phyloP scores from a whole-genome alignment of 1,139 yeast genomes.

The Suhomyces atakaporum region DNA sequence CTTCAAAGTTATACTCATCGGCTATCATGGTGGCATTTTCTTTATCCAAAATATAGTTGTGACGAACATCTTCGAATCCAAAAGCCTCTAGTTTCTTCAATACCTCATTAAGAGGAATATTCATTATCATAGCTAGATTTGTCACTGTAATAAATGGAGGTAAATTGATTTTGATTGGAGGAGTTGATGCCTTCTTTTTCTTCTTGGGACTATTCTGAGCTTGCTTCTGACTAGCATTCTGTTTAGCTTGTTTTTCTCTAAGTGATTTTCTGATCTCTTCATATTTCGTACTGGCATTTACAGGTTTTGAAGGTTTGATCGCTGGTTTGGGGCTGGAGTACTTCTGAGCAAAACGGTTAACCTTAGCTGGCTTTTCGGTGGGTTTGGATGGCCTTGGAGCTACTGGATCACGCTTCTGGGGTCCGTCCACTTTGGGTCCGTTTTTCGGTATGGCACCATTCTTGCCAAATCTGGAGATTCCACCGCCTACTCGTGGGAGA shows the following conservation, averaged over 20 bases:
- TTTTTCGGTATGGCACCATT: constrained; percentile 7
- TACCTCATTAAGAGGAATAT: constrained; percentile 62
- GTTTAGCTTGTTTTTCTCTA: constrained; percentile 19
- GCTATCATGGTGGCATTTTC: constrained; percentile 87
- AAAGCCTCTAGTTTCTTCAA: constrained; percentile 58
- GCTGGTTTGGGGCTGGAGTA: constrained; percentile 14
- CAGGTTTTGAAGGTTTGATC: constrained; percentile 9
- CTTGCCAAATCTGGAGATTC: constrained; percentile 23
- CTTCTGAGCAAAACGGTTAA: constrained; percentile 34
- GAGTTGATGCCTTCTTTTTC: constrained; percentile 15
- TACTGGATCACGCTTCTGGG: neutral
- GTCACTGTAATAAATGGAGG: constrained; percentile 78
- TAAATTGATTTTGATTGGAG: constrained; percentile 47
- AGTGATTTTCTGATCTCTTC: constrained; percentile 19
- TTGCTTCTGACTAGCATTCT: neutral
- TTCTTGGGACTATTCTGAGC: neutral
- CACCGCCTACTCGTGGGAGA: constrained; percentile 30
- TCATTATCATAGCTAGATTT: constrained; percentile 71
- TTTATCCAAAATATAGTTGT: constrained; percentile 78
- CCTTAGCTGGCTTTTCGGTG: constrained; percentile 7
- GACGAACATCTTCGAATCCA: constrained; percentile 77
- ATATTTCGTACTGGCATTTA: constrained; percentile 16
- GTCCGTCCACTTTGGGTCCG: neutral
- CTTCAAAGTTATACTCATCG: constrained; percentile 81
- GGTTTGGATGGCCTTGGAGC: neutral